Evolutionary conservation across 2,329 filamentous ascomycete genomes (phyloP), one percentile per base, ranked within the genome.

Genomic region (Arthrobotrys sinensis): DNA sequence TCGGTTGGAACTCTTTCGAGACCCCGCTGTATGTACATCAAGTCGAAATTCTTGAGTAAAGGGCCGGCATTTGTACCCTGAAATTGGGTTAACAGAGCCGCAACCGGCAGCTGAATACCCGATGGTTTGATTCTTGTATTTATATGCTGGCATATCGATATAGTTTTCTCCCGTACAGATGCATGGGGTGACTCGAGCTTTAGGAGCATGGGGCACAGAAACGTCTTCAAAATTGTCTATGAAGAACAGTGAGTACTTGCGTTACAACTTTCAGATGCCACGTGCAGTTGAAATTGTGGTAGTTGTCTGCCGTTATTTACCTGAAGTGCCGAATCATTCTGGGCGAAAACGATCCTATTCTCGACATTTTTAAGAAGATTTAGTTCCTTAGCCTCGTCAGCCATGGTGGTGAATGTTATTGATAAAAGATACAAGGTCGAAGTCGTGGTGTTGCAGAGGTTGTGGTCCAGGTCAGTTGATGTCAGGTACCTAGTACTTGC

Each of bases 11-110:
- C 84, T 62, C 91, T 87, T 64, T 88, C 88, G 52, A 93, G 86
- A 45, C 95, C 96, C 83, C 97, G 93, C 82, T 96, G 93, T 43
- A 97, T 92, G 83, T 97, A 97, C 16, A 92, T 88, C 46, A 98
- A 86, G 84, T 98, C 94, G 81, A 97, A 92, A 83, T 97, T 93
- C 80, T 93, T 91, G 80, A 99, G 90, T 43, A 97, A 87, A 0
- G 91, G 86, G 10, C 81, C 80, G 53, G 80, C 53, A 53, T 90
- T 87, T 43, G 89, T 90, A 21, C 92, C 89, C 84, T 96, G 97
- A 87, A 97, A 97, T 84, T 98, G 96, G 81, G 94, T 91, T 68
- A 98, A 85, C 16, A 99, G 87, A 14, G 91, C 90, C n/a, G 90
- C 88, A 11, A 98, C 94, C 0, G 96, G 96, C 4, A 99, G 86